Evolutionary conservation across 1,139 yeast species (phyloP).

Genomic region (Saccharomyces hybrid): DNA sequence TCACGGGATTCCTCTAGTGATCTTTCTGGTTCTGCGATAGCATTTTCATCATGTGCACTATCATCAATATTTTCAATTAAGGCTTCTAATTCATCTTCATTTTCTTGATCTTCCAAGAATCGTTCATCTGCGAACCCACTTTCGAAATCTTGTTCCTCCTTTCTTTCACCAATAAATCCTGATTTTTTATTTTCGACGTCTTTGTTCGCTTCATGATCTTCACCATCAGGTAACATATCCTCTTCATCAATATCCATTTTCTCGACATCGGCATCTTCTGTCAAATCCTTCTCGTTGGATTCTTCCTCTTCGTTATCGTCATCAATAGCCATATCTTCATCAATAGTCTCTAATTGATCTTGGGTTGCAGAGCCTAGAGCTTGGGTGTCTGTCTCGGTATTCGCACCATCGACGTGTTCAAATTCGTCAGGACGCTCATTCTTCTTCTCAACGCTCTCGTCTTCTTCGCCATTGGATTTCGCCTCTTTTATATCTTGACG

Average conservation of each 20-base stretch:
- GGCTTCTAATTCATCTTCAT: constrained; percentile 33
- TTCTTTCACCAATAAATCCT: constrained; percentile 47
- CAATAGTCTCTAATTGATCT: constrained; percentile 69
- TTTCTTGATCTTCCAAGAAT: constrained; percentile 32
- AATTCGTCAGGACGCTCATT: constrained; percentile 78
- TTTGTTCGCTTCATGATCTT: constrained; percentile 36
- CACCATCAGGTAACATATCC: constrained; percentile 12
- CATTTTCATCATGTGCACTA: constrained; percentile 25
- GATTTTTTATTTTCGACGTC: constrained; percentile 46
- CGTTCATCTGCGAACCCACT: constrained; percentile 21
- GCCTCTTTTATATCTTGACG: constrained; percentile 76
- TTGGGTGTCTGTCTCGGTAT: constrained; percentile 70
- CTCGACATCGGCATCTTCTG: constrained; percentile 17
- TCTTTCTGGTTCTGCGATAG: constrained; percentile 37
- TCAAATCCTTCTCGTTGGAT: constrained; percentile 32
- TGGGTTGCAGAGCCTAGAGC: constrained; percentile 86
- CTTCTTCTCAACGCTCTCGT: constrained; percentile 43
- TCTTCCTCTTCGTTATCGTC: constrained; percentile 43
- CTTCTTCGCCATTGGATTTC: constrained; percentile 36
- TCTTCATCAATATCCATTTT: constrained; percentile 19
- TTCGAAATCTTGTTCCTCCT: constrained; percentile 29
- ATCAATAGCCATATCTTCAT: constrained; percentile 83
- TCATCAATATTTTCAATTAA: constrained; percentile 32
- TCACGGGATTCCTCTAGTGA: constrained; percentile 60
- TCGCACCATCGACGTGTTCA: constrained; percentile 84